phyloP scores from a whole-genome alignment of 148 eudicot genomes.

The Amaranthus palmeri region DNA sequence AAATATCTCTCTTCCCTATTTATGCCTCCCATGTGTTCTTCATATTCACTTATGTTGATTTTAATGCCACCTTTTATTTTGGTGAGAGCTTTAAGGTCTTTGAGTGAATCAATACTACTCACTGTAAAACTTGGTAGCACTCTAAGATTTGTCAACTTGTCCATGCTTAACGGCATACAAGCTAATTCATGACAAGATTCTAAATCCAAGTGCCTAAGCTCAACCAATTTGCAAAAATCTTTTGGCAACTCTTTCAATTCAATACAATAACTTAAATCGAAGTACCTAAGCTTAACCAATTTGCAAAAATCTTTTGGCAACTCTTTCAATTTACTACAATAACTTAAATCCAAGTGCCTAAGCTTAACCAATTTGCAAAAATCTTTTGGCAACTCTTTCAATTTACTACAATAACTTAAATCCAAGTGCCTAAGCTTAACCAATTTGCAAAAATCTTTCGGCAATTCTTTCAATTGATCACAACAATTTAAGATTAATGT shows the following conservation, averaged over 20 bases:
- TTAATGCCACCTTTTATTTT: not conserved
- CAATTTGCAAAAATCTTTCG: not conserved
- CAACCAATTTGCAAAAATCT: too few relatives aligned
- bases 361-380: not conserved
- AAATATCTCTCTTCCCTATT: not conserved
- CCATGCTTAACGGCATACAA: conserved; percentile 16
- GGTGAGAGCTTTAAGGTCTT: not conserved
- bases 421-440: too few relatives aligned
- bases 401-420: too few relatives aligned
- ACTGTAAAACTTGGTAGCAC: conserved; percentile 1
- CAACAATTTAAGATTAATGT: not conserved
- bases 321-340: not conserved
- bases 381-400: not conserved
- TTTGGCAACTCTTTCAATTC: too few relatives aligned
- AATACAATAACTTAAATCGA: too few relatives aligned
- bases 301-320: not conserved
- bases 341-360: too few relatives aligned
- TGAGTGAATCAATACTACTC: not conserved
- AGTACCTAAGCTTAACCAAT: too few relatives aligned
- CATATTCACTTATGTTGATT: not conserved
- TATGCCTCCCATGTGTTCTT: not conserved
- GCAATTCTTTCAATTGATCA: not conserved
- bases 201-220: too few relatives aligned
- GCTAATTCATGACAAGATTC: too few relatives aligned
- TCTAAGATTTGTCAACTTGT: conserved; percentile 3